These are phyloP conservation scores for Moringa oleifera DNA, from an alignment of 345 rosid species.

Conservation along the genomic window DNA sequence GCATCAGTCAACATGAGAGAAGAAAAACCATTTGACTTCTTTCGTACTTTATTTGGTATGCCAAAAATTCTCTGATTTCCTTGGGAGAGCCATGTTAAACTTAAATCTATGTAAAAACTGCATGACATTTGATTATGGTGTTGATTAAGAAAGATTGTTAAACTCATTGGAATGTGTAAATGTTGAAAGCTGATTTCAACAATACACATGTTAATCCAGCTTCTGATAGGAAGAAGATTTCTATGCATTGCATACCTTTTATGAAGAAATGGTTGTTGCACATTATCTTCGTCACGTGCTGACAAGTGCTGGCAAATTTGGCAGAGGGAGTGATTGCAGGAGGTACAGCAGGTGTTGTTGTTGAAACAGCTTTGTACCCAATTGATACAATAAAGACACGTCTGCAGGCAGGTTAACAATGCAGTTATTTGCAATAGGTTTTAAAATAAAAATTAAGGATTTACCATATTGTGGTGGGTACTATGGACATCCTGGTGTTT, in stretches of 20 bases:
- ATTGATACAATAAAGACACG: slow-evolving; percentile 93
- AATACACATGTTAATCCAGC: too few species aligned
- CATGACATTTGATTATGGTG: too few species aligned
- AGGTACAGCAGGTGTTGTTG: slow-evolving; percentile 94
- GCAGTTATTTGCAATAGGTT: background rate
- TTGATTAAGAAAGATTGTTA: too few species aligned
- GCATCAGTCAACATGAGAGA: slow-evolving; percentile 52
- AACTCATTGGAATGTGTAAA: too few species aligned
- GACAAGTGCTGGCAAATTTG: slow-evolving; percentile 13
- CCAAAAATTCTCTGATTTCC: background rate
- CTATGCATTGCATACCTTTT: background rate
- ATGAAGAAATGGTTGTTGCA: background rate
- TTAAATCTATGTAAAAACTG: too few species aligned
- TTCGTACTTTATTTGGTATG: slow-evolving; percentile 62
- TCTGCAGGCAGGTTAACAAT: slow-evolving; percentile 67
- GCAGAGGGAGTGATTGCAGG: slow-evolving; percentile 95
- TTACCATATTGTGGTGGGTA: too few species aligned
- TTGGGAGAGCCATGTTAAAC: background rate
- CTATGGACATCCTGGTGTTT: background rate
- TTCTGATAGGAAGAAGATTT: background rate
- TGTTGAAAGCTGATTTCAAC: too few species aligned
- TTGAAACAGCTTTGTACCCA: slow-evolving; percentile 89
- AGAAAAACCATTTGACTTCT: slow-evolving; percentile 67
- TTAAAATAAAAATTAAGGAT: background rate
- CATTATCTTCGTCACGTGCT: background rate